Evolutionary conservation across 768 basidiomycete species (phyloP), one percentile per base, ranked within the genome.

Genomic region (Trametopsis cervina): DNA sequence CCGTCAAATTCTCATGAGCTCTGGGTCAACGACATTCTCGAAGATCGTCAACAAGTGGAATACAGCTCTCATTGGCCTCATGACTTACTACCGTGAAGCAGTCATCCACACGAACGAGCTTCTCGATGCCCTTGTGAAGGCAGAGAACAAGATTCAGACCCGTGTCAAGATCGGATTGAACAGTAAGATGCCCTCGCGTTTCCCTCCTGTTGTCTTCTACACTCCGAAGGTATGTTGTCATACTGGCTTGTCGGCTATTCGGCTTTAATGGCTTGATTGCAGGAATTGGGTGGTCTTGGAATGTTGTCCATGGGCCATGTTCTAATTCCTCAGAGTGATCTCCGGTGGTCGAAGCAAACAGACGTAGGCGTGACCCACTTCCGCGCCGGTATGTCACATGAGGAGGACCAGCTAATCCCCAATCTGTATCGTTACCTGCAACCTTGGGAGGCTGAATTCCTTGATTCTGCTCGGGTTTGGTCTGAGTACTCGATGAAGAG

Each of bases 271-370:
- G 49, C 29, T 33, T 54, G n/a, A 18, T 47, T 49, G 20, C 54
- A 82, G 83, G 96, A 98, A 74, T 71, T 98, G 25, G 96, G 95
- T 63, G 96, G 95, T 64, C 80, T 98, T 38, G 96, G 96, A 45
- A 97, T 97, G 96, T 73, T 99, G 60, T 97, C 93, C 2, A 99
- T 99, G 96, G 95, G 95, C 11, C 96, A 97, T 66, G 94, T 99
- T 42, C 75, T 99, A 43, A 98, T 99, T 51, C 96, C 96, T 36
- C 95, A 98, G 63, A 94, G 91, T 59, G 96, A 98, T 61, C 77
- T 98, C 25, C 79, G 95, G 48, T 98, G 93, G 93, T 92, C 89
- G 29, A 98, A 96, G 64, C 96, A 99, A 65, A 99, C 96, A 18
- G 95, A 98, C 59, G 85, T 91, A 22, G 91, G 89, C 52, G 93